Evolutionary conservation across 148 eudicot species (phyloP), one percentile per base, ranked within the genome.

Genomic region (Spergularia bocconei): DNA sequence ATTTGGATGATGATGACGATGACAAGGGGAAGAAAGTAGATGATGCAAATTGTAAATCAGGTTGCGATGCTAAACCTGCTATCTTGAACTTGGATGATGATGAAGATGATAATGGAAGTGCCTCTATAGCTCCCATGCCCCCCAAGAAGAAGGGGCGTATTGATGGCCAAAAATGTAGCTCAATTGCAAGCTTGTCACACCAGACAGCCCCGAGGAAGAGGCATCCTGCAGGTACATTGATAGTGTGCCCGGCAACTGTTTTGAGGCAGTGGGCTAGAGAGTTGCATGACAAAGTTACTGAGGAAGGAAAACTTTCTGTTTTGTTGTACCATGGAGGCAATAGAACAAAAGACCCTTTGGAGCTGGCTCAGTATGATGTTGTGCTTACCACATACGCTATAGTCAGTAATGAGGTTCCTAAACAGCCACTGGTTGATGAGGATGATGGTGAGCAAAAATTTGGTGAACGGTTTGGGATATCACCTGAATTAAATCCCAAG

Each of bases 241-340:
- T 95, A 73, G 94, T 95, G 68, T 95, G 99, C 80, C 99, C 99
- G 48, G 98, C 99, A 62, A 92, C 94, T 81, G 93, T 95, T 78
- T 87, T 95, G 82, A 87, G 97, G 76, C 98, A 95, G 86, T 95
- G 99, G 99, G 87, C 84, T 74, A 79, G 93, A 78, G 99, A 95
- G 82, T 84, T 95, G 81, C 88, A 82, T 67, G 99, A 95, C 51
- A 95, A 95, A 88, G 97, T 89, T 67, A 53, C 86, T 12, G 78
- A 81, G 11, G 92, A 82, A 70, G 88, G 87, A 21, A 85, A 85
- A 58, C 89, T 95, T 69, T 67, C 85, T 54, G 89, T 87, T 82
- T 74, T 95, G 83, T 69, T 89, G 41, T 95, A 95, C 84, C 99
- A 95, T 86, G 99, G 99, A 72, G 86, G 99, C 78, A 88, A 68